A percentile compares a stretch with the other conserved stretches of the same genome.
phyloP scores from a whole-genome alignment of 495 filamentous ascomycete genomes.

The Penicillium crystallinum region DNA sequence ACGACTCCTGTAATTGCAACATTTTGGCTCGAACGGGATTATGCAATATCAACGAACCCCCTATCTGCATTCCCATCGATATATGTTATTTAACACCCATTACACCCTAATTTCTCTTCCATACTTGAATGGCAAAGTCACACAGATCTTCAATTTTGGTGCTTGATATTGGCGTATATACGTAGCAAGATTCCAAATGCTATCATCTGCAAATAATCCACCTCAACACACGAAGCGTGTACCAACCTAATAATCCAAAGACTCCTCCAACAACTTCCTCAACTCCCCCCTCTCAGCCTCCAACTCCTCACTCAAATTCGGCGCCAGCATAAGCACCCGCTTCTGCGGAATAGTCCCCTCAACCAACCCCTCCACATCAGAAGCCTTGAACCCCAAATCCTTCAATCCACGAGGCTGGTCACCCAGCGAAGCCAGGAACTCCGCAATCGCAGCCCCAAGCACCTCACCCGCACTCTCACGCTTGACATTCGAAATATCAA shows the following conservation, averaged over 20 bases:
- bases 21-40: background rate
- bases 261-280: conserved; percentile 57
- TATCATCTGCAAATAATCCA: background rate
- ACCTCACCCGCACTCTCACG: conserved; percentile 83
- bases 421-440: conserved; percentile 76
- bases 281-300: conserved; percentile 62
- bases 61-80: background rate
- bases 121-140: background rate
- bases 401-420: conserved; percentile 87
- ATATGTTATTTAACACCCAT: background rate
- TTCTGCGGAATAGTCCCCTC: conserved; percentile 92
- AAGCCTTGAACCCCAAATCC: conserved; percentile 68
- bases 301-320: conserved; percentile 63
- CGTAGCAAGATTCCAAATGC: background rate
- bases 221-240: background rate
- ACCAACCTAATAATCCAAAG: conserved; percentile 50
- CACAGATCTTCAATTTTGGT: background rate
- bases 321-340: conserved; percentile 86
- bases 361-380: conserved; percentile 74
- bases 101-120: background rate
- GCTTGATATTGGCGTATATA: background rate
- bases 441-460: conserved; percentile 68
- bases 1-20: background rate
- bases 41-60: background rate
- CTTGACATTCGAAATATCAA: conserved; percentile 81